Evolutionary conservation across 2,329 filamentous ascomycete species (phyloP), one percentile per base, ranked within the genome.

Genomic region (Exophiala sp.): DNA sequence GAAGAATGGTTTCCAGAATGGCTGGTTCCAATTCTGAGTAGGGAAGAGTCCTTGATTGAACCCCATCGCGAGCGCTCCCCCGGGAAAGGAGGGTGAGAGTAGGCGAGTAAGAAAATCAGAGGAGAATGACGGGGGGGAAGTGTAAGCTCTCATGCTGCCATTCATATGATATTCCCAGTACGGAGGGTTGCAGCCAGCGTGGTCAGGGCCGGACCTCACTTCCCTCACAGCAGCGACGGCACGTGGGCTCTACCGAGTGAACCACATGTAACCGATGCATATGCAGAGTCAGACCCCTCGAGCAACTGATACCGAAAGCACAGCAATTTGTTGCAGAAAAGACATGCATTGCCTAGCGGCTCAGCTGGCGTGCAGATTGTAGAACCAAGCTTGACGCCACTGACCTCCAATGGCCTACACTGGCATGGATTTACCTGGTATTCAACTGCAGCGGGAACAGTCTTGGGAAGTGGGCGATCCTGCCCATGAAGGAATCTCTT

Each of bases 1-100:
- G 48, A 40, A 46, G 18, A 50, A 50, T 16, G 35, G 48, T 7
- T 9, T 3, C 8, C 38, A 29, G 16, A 9, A 32, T 6, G 41
- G 41, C 13, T n/a, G 30, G 30, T 6, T n/a, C 14, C 14, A n/a
- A 10, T 10, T 5, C 10, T 5, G 24, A 27, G 24, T 5, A 27
- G 5, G 10, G 6, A 10, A 27, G 6, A 6, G 24, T 27, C 10
- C 24, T 27, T 27, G 24, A 27, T 27, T 5, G 24, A 27, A 27
- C 5, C 10, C 24, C 24, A 27, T 27, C 24, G 10, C 10, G 24
- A 27, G 6, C 10, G 24, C 24, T 10, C 10, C 6, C 24, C 6
- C 5, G 10, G 32, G 5, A 5, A 5, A 6, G 16, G 32, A 35
- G 16, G 32, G 13, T n/a, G 13, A 35, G 4, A 35, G 14, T 35